These are phyloP conservation scores for Backusella macrospora DNA, from an alignment of 192 early-diverging fungal genomes.

Conservation along the genomic window DNA sequence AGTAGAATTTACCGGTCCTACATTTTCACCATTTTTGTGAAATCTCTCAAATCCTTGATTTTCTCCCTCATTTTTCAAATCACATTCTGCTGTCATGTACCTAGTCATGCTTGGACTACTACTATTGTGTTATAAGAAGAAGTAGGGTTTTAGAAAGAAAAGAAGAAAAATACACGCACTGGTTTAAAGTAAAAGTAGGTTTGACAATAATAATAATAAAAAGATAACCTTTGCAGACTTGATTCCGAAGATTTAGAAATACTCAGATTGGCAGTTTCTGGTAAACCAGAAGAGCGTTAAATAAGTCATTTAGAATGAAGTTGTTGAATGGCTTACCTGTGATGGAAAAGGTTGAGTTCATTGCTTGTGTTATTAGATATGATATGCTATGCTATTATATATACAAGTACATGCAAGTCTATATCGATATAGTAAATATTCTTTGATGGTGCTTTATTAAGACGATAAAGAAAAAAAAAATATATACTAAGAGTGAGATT, in stretches of 20 bases:
- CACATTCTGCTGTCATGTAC: background rate
- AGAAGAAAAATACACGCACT: background rate
- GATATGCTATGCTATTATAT: no score
- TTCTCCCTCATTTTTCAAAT: constrained; percentile 10
- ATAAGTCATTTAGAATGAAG: background rate
- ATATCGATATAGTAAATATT: no score
- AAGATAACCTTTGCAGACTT: constrained; percentile 1
- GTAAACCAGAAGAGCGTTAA: background rate
- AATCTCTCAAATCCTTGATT: constrained; percentile 14
- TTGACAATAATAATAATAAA: background rate
- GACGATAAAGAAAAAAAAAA: background rate
- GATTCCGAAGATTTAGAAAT: background rate
- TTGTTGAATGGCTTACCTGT: background rate
- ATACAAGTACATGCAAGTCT: no score
- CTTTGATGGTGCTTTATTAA: no score
- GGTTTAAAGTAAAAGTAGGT: no score
- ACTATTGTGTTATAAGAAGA: background rate
- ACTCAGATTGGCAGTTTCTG: background rate
- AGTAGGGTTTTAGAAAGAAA: background rate
- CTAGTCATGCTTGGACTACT: background rate
- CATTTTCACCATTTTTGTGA: background rate
- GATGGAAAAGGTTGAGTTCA: background rate
- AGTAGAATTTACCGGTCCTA: background rate
- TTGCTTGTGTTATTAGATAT: background rate
- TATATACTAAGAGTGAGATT: background rate